Base-by-base conservation (phyloP, 2,329 filamentous ascomycete species). In the Fusarium marasasianum region DNA sequence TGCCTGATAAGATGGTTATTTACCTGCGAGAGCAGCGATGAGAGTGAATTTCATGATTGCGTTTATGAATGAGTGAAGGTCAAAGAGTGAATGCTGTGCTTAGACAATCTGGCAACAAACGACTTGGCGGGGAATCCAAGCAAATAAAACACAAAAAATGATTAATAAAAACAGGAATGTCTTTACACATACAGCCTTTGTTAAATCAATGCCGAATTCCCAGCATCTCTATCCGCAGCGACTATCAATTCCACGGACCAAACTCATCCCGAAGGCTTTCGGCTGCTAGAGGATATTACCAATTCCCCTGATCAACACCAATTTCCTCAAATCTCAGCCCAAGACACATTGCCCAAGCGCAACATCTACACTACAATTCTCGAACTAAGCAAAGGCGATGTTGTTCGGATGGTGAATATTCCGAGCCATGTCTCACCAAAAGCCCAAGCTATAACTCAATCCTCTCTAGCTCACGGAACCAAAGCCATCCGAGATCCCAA, bases 1-100 rank as follows among this genome's bases (percentile, higher is more conserved):
- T 29, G 12, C 2, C 18, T 47, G 18, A 4, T 26, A 1, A 2
- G 4, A 20, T 22, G 29, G 29, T 15, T 3, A n/a, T 10, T 66
- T 75, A 73, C 73, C 29, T 9, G 73, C 41, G 12, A 75, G 48
- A 44, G 63, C 41, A 13, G 57, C 62, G 38, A 58, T 43, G 22
- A 66, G 17, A 41, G 24, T 53, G 12, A 75, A 71, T 66, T 75
- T 73, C 73, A 75, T 75, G 26, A n/a, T 71, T 67, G 44, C 22
- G 35, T 31, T 15, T 50, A 5, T 37, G 45, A 60, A 73, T 45
- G 61, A 71, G 29, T 75, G 63, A 26, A 41, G 13, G 50, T 66
- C 54, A 61, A 57, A 51, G 31, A 59, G 47, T 53, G 67, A 69
- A 31, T 55, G 50, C 1, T 54, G 2, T 10, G 51, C 40, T 47